Evolutionary conservation across 805 yeast genomes (phyloP).

Genomic region (Yamadazyma nakazawae): DNA sequence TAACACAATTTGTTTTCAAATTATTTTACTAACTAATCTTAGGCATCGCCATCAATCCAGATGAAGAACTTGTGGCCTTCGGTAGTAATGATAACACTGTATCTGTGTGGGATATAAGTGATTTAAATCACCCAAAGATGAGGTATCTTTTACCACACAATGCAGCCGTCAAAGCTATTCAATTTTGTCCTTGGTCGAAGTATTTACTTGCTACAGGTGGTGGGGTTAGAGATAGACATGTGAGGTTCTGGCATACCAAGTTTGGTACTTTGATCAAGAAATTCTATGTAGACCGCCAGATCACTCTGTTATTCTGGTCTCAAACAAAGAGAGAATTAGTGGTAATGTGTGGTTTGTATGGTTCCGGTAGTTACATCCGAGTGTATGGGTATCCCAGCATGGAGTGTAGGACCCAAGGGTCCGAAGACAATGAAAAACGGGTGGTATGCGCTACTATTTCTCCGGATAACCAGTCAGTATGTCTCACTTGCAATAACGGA

Average conservation of each 20-base stretch:
- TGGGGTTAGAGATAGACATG: conserved; percentile 76
- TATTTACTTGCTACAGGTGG: conserved; percentile 86
- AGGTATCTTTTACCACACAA: conserved; percentile 56
- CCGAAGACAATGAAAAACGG: conserved; percentile 50
- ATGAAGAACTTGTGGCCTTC: conserved; percentile 58
- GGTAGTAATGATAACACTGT: conserved; percentile 86
- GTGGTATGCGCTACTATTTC: conserved; percentile 65
- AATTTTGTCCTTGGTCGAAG: conserved; percentile 88
- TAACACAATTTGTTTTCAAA: no score
- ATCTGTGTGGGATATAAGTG: conserved; percentile 66
- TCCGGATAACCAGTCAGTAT: conserved; percentile 58
- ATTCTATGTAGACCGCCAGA: conserved; percentile 62
- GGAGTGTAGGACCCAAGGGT: conserved; percentile 46
- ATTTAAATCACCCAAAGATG: conserved; percentile 39
- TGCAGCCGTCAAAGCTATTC: conserved; percentile 88
- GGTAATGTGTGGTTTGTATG: conserved; percentile 82
- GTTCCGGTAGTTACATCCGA: conserved; percentile 50
- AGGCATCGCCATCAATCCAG: conserved; percentile 60
- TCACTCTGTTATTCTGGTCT: conserved; percentile 82
- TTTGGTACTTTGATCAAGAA: conserved; percentile 69
- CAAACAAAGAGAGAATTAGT: conserved; percentile 56
- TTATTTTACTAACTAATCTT: conserved; percentile 17
- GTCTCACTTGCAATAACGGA: conserved; percentile 76
- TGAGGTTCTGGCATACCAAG: conserved; percentile 82
- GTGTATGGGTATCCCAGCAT: conserved; percentile 69